Percentiles rank a stretch among this genome's conserved stretches.
These are phyloP conservation scores for Parascedosporium putredinis DNA, from an alignment of 2,329 filamentous ascomycete species.

Conservation along the genomic window DNA sequence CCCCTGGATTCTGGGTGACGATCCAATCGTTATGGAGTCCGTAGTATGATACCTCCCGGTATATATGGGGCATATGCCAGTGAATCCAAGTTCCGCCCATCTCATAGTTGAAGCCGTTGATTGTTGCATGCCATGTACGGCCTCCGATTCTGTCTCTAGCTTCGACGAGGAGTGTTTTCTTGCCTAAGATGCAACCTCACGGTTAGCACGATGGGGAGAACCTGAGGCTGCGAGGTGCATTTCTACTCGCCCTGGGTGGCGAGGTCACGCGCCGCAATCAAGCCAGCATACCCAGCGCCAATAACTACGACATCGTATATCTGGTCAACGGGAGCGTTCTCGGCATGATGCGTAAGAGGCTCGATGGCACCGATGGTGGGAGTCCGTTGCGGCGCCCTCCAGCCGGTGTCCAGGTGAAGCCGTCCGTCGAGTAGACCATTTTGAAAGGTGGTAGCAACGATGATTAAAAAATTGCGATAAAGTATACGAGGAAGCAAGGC, in stretches of 20 bases:
- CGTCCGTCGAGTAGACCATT: background rate
- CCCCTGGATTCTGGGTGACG: background rate
- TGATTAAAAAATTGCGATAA: background rate
- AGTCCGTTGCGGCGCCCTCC: background rate
- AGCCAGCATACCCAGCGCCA: conserved; percentile 15
- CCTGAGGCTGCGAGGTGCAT: no score
- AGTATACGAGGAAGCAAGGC: background rate
- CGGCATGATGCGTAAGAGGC: background rate
- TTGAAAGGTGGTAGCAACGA: background rate
- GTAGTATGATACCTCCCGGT: conserved; percentile 31
- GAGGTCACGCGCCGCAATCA: conserved; percentile 13
- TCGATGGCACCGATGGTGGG: conserved; percentile 3
- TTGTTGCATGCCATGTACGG: conserved; percentile 26
- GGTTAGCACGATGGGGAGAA: no score
- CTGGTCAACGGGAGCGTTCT: no score
- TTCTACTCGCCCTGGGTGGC: no score
- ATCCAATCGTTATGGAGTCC: conserved; percentile 21
- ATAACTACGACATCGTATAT: conserved; percentile 14
- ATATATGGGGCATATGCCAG: conserved; percentile 20
- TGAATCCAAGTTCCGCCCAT: conserved; percentile 33
- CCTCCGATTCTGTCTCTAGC: conserved; percentile 31
- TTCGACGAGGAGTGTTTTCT: conserved; percentile 22
- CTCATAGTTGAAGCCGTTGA: conserved; percentile 24
- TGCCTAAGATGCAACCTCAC: background rate
- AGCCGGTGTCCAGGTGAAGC: conserved; percentile 3